Conservation (phyloP, 2,329 filamentous ascomycete species). For the Anthostomella pinea region DNA sequence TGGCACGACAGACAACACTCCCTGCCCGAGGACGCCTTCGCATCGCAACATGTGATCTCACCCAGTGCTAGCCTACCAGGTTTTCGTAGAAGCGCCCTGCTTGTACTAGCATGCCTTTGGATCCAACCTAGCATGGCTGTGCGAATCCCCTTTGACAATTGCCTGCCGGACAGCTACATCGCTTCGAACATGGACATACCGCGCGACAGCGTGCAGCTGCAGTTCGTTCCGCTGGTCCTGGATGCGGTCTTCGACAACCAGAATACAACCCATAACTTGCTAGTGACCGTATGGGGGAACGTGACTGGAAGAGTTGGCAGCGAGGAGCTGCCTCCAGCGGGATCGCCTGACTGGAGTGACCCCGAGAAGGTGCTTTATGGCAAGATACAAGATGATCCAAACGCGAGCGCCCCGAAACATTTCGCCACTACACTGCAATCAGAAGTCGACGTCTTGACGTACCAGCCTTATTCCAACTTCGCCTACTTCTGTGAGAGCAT, state of each 20-base stretch:
- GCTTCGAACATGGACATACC: conserved; percentile 34
- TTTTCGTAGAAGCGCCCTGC: conserved; percentile 21
- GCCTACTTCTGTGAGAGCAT: conserved; percentile 64
- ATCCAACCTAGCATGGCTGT: conserved; percentile 55
- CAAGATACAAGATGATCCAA: conserved; percentile 71
- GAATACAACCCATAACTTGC: conserved; percentile 61
- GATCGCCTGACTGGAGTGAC: conserved; percentile 62
- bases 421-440: conserved; percentile 71
- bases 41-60: not conserved
- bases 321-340: conserved; percentile 56
- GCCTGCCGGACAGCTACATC: conserved; percentile 62
- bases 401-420: conserved; percentile 36
- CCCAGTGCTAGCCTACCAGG: not conserved
- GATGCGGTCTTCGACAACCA: conserved; percentile 69
- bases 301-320: conserved; percentile 69
- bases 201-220: conserved; percentile 57
- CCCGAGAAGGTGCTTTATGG: conserved; percentile 58
- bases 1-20: too few species aligned
- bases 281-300: conserved; percentile 84
- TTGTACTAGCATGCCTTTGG: conserved; percentile 38
- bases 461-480: conserved; percentile 60
- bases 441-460: conserved; percentile 72
- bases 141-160: conserved; percentile 79
- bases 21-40: conserved; percentile 6
- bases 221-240: conserved; percentile 75